Evolutionary conservation across 164 flowering plant species (phyloP).

Genomic region (Saururus chinensis): DNA sequence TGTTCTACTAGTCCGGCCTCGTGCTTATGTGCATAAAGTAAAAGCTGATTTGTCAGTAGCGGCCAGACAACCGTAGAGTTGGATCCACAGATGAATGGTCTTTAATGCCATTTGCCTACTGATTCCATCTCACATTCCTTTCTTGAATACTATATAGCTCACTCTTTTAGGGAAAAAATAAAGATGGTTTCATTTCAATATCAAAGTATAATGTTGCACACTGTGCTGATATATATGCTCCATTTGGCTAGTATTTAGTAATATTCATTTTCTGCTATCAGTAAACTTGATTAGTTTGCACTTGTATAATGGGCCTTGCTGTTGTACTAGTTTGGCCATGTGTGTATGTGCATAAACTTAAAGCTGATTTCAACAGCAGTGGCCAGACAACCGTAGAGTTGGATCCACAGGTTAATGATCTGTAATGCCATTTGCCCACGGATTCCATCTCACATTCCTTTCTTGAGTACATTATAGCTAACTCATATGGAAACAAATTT

Average conservation of each 20-base stretch:
- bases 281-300: too few relatives aligned
- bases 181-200: too few relatives aligned
- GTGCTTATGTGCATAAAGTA: constrained; percentile 12
- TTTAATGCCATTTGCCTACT: constrained; percentile 34
- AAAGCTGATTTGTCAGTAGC: constrained; percentile 23
- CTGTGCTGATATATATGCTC: too few relatives aligned
- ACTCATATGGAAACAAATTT: too few relatives aligned
- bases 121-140: constrained; percentile 45
- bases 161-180: too few relatives aligned
- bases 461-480: too few relatives aligned
- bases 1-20: neutral
- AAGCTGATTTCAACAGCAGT: constrained; percentile 24
- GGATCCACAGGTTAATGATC: constrained; percentile 56
- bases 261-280: too few relatives aligned
- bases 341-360: constrained; percentile 11
- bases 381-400: constrained; percentile 78
- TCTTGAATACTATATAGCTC: too few relatives aligned
- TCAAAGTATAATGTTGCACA: too few relatives aligned
- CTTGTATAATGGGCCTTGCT: constrained; percentile 8
- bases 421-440: constrained; percentile 33
- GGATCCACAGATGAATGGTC: constrained; percentile 57
- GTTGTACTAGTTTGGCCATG: neutral
- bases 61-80: constrained; percentile 78
- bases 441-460: constrained; percentile 45
- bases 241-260: too few relatives aligned